Evolutionary conservation across 192 early-diverging fungal genomes (phyloP).

Genomic region (Rhizoclosmatium sp.): DNA sequence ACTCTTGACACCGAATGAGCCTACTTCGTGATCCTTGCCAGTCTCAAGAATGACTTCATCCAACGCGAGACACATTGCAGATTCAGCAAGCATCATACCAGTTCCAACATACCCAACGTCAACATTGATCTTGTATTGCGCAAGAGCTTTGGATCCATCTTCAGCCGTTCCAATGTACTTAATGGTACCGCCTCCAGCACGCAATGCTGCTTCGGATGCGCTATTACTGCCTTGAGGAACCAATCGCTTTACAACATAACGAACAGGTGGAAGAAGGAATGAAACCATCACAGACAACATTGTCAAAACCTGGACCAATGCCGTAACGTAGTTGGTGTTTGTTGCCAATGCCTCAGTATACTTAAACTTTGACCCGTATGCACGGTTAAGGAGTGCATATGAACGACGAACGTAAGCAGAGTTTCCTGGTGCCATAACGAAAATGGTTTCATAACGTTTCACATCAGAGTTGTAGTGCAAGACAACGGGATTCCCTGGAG

Average conservation of each 20-base stretch:
- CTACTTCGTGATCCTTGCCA: conserved; percentile 11
- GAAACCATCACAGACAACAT: background rate
- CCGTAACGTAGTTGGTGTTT: conserved; percentile 53
- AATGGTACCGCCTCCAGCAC: conserved; percentile 59
- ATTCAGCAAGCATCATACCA: conserved; percentile 77
- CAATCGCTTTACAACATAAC: conserved; percentile 55
- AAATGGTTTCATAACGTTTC: conserved; percentile 66
- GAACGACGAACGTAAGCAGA: conserved; percentile 71
- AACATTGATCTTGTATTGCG: conserved; percentile 57
- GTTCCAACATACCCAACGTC: conserved; percentile 90
- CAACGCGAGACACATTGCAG: conserved; percentile 76
- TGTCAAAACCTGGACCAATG: conserved; percentile 37
- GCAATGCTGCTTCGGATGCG: conserved; percentile 54
- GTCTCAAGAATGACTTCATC: conserved; percentile 53
- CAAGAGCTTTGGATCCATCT: conserved; percentile 56
- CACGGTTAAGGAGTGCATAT: conserved; percentile 57
- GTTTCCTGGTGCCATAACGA: conserved; percentile 71
- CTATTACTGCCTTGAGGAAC: conserved; percentile 82
- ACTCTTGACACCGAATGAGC: conserved; percentile 54
- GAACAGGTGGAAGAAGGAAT: conserved; percentile 54
- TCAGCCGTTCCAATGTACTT: conserved; percentile 58
- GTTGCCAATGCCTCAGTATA: conserved; percentile 72
- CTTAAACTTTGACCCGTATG: conserved; percentile 64
- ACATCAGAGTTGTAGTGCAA: conserved; percentile 64
- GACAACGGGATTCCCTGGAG: conserved; percentile 4